Conservation (phyloP, 2,329 filamentous ascomycete species). For the Neophaeococcomyces aloes region DNA sequence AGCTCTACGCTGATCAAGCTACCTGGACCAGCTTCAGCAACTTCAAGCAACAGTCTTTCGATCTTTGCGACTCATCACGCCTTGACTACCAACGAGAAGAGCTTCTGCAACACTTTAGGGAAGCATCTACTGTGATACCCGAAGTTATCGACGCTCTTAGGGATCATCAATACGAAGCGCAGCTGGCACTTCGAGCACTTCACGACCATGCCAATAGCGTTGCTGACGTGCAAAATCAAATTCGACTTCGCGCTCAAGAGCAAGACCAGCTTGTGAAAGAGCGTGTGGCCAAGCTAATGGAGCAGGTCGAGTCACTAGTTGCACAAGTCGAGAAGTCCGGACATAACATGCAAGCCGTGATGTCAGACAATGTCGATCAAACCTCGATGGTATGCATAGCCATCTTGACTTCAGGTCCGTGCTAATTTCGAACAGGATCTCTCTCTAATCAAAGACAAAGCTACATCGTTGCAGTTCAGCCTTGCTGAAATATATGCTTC, state of each 20-base stretch:
- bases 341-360: constrained; percentile 38
- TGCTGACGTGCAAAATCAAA: neutral
- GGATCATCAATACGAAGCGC: constrained; percentile 1
- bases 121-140: constrained; percentile 3
- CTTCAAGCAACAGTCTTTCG: constrained; percentile 3
- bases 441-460: constrained; percentile 2
- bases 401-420: too few relatives aligned
- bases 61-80: constrained; percentile 7
- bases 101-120: constrained; percentile 2
- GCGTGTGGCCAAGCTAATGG: neutral
- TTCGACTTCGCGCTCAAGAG: neutral
- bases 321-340: constrained; percentile 48
- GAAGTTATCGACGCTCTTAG: constrained; percentile 6
- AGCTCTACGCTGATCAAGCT: neutral
- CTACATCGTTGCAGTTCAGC: neutral
- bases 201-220: neutral
- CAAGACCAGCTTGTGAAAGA: neutral
- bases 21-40: constrained; percentile 5
- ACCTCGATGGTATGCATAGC: constrained; percentile 1
- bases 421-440: neutral
- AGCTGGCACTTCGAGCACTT: neutral
- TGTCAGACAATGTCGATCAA: neutral
- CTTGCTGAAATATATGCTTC: constrained; percentile 5
- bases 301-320: constrained; percentile 29
- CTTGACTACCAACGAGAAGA: constrained; percentile 8